Evolutionary conservation across 768 basidiomycete genomes (phyloP).

Genomic region (Asterophora parasitica): DNA sequence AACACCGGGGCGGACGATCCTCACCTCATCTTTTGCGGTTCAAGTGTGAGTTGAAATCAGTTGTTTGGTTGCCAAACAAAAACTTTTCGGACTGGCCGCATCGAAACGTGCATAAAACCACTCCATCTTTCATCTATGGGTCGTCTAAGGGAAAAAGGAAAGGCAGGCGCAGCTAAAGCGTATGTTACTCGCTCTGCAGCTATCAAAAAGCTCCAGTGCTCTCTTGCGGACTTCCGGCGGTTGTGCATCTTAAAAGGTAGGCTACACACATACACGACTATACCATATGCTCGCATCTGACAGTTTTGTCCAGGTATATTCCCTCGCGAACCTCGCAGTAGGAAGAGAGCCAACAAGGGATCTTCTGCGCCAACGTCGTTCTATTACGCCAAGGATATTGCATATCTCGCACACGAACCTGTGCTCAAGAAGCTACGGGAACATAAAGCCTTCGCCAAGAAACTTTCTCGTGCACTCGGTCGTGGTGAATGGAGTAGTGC

Average conservation of each 20-base stretch:
- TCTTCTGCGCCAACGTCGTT: slow-evolving; percentile 96
- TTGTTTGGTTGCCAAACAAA: slow-evolving; percentile 34
- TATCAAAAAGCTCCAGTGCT: slow-evolving; percentile 93
- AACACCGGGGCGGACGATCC: slow-evolving; percentile 2
- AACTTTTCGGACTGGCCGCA: slow-evolving; percentile 21
- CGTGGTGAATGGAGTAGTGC: slow-evolving; percentile 94
- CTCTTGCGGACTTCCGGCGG: slow-evolving; percentile 92
- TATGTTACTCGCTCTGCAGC: slow-evolving; percentile 89
- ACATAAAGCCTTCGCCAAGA: slow-evolving; percentile 98
- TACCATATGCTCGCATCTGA: background rate
- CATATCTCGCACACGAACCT: slow-evolving; percentile 95
- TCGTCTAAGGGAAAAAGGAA: slow-evolving; percentile 77
- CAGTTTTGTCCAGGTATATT: slow-evolving; percentile 70
- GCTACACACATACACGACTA: slow-evolving; percentile 20
- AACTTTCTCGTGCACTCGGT: slow-evolving; percentile 88
- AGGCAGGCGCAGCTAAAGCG: slow-evolving; percentile 88
- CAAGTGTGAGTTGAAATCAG: slow-evolving; percentile 10
- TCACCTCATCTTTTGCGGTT: slow-evolving; percentile 33
- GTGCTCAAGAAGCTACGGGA: slow-evolving; percentile 89
- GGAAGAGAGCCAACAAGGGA: slow-evolving; percentile 95
- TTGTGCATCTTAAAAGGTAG: slow-evolving; percentile 96
- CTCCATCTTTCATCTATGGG: slow-evolving; percentile 47
- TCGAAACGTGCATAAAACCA: background rate
- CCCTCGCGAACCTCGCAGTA: slow-evolving; percentile 89
- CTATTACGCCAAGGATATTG: slow-evolving; percentile 98